Conservation (phyloP, 1,284 basidiomycete genomes). For the Peniophora sp. region DNA sequence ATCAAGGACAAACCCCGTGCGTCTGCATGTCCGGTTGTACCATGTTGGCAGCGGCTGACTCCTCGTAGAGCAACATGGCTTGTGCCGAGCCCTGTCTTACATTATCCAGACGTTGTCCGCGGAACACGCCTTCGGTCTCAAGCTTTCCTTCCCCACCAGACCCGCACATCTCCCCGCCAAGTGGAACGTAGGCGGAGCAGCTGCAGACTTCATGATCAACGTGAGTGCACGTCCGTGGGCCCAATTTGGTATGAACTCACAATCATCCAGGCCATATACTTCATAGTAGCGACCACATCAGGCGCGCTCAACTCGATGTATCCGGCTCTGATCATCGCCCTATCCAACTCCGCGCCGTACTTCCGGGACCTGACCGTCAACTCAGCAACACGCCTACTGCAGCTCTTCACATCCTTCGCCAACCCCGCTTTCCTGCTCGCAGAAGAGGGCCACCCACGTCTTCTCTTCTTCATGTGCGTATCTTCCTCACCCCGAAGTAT, state of each 20-base stretch:
- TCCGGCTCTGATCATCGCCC: constrained; percentile 83
- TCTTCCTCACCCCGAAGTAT: background rate
- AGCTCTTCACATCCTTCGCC: constrained; percentile 86
- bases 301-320: constrained; percentile 78
- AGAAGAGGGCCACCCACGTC: constrained; percentile 88
- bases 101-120: constrained; percentile 88
- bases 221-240: constrained; percentile 35
- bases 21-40: constrained; percentile 18
- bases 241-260: background rate
- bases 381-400: constrained; percentile 76
- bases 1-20: constrained; percentile 85
- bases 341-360: constrained; percentile 84
- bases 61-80: constrained; percentile 73
- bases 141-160: constrained; percentile 56
- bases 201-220: constrained; percentile 82
- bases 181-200: constrained; percentile 66
- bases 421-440: constrained; percentile 84
- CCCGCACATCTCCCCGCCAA: constrained; percentile 59
- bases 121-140: constrained; percentile 67
- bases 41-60: background rate
- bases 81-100: constrained; percentile 86
- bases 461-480: constrained; percentile 81
- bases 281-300: constrained; percentile 82
- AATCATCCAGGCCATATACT: constrained; percentile 66
- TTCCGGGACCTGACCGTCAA: constrained; percentile 77